Conservation (phyloP, 2,329 filamentous ascomycete species). For the Botrytis hyacinthi region DNA sequence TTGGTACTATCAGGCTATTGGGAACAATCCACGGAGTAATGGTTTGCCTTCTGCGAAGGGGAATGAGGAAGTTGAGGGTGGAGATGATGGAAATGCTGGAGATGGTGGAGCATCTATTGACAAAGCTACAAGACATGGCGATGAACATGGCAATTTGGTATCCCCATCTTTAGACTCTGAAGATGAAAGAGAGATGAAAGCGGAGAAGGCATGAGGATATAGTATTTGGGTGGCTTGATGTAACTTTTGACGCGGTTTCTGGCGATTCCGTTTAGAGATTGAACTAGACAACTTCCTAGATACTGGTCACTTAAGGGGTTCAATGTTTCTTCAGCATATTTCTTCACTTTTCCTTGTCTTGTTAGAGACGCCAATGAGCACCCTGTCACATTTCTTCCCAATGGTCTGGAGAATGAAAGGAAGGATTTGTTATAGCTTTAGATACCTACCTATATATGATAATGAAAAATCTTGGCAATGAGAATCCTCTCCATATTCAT, state of each 20-base stretch:
- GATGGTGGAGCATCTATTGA: not conserved
- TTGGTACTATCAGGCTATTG: constrained; percentile 10
- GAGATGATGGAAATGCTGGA: no score
- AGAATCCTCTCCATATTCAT: accelerated
- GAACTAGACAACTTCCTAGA: not conserved
- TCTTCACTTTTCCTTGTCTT: not conserved
- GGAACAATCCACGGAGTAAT: not conserved
- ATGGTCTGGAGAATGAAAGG: not conserved
- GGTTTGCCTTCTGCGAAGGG: not conserved
- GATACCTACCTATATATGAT: not conserved
- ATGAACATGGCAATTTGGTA: not conserved
- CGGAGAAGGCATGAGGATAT: not conserved
- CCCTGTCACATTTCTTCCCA: accelerated
- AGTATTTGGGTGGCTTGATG: not conserved
- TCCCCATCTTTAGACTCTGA: not conserved
- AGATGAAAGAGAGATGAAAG: not conserved
- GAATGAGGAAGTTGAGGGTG: no score
- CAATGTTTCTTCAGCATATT: not conserved
- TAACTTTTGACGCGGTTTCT: not conserved
- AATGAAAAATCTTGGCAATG: not conserved
- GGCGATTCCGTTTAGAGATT: not conserved
- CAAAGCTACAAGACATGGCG: not conserved
- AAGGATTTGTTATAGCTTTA: not conserved
- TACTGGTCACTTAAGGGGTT: not conserved
- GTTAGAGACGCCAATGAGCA: no score